These are phyloP conservation scores for Colletotrichum sp. DNA, from an alignment of 2,329 filamentous ascomycete species.

Conservation along the genomic window DNA sequence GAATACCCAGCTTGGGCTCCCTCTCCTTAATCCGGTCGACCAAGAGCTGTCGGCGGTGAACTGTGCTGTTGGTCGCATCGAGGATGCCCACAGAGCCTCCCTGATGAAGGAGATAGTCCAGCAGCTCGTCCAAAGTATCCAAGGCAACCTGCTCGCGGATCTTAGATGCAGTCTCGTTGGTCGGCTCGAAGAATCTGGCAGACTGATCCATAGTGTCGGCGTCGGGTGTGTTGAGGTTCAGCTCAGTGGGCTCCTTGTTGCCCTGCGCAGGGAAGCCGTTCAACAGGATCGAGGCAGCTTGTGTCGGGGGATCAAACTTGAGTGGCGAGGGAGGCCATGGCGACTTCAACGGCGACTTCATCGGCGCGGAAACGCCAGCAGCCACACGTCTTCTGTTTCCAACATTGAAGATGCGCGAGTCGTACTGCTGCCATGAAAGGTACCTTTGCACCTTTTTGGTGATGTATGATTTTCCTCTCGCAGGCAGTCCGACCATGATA, in stretches of 20 bases:
- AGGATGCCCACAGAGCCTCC: conserved; percentile 93
- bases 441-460: conserved; percentile 98
- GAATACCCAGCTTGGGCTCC: conserved; percentile 86
- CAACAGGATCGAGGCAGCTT: conserved; percentile 63
- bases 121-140: conserved; percentile 87
- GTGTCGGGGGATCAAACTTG: conserved; percentile 49
- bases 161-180: conserved; percentile 80
- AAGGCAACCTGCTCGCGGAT: conserved; percentile 91
- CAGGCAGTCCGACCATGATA: conserved; percentile 96
- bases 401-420: conserved; percentile 96
- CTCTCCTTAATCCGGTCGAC: conserved; percentile 82
- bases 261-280: conserved; percentile 56
- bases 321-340: conserved; percentile 34
- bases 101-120: conserved; percentile 84
- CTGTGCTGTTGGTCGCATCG: conserved; percentile 96
- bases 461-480: conserved; percentile 96
- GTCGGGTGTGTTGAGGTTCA: conserved; percentile 37
- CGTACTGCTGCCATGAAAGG: conserved; percentile 96
- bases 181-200: conserved; percentile 91
- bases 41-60: conserved; percentile 81
- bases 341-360: conserved; percentile 45
- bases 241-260: conserved; percentile 32
- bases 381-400: conserved; percentile 87
- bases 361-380: conserved; percentile 59
- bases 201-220: conserved; percentile 78